Percentiles rank a stretch among this genome's conserved stretches.
These are phyloP conservation scores for Echinosophora koreensis DNA, from an alignment of 306 rosid genomes.

Conservation along the genomic window DNA sequence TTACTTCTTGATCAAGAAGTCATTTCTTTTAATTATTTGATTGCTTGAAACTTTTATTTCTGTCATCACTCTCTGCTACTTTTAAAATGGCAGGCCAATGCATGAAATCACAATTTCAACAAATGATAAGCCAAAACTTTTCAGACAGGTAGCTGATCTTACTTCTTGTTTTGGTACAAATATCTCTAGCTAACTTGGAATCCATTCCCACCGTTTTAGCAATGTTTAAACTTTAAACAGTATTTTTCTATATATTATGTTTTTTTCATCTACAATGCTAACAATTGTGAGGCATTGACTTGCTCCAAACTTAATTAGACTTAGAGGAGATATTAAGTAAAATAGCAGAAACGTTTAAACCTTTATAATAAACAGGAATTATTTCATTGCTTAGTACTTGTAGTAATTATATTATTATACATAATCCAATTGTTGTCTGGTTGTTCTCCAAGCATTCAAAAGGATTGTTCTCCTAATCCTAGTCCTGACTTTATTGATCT, in stretches of 20 bases:
- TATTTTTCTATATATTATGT: background rate
- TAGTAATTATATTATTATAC: background rate
- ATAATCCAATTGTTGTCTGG: background rate
- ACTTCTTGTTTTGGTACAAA: background rate
- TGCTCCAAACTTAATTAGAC: background rate
- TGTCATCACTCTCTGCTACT: slow-evolving; percentile 25
- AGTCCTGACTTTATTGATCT: background rate
- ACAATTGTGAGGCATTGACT: slow-evolving; percentile 6
- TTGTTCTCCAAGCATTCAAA: background rate
- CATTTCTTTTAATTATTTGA: background rate
- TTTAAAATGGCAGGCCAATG: slow-evolving; percentile 61
- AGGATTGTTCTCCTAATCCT: background rate
- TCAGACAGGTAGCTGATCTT: slow-evolving; percentile 67
- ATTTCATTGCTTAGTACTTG: background rate
- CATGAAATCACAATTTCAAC: slow-evolving; percentile 93
- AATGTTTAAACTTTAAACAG: background rate
- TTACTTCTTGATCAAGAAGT: slow-evolving; percentile 2
- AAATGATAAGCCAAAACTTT: slow-evolving; percentile 81
- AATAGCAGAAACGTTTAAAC: background rate
- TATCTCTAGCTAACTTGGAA: slow-evolving; percentile 1
- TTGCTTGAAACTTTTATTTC: slow-evolving; percentile 24
- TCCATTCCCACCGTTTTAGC: background rate
- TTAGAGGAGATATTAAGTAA: background rate
- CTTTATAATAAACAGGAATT: background rate
- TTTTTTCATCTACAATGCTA: background rate